Percentiles rank a stretch among this genome's conserved stretches.
Conservation (phyloP, 495 filamentous ascomycete species). For the Penicillium paradoxum region DNA sequence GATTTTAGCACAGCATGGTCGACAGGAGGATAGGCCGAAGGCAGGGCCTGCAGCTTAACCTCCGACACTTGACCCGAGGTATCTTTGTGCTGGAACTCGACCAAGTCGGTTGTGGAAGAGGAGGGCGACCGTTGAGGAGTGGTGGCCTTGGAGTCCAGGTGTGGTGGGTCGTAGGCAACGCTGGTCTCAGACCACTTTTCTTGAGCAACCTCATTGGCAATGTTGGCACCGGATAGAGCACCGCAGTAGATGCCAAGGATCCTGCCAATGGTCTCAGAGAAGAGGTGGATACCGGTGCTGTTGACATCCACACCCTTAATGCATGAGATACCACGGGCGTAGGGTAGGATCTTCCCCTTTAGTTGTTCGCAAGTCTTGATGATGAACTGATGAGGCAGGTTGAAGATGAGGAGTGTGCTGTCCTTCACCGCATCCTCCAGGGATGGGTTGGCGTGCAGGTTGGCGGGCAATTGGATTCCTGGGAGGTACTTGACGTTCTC, state of each 20-base stretch:
- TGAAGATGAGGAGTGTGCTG: constrained; percentile 89
- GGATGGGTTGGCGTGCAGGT: constrained; percentile 86
- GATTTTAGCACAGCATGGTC: constrained; percentile 72
- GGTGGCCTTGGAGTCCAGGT: constrained; percentile 68
- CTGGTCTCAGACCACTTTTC: constrained; percentile 98
- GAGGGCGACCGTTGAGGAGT: constrained; percentile 57
- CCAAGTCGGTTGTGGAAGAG: constrained; percentile 52
- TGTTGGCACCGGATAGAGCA: constrained; percentile 93
- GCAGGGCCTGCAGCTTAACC: constrained; percentile 66
- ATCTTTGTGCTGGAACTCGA: constrained; percentile 61
- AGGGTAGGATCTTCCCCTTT: constrained; percentile 83
- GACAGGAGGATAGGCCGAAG: constrained; percentile 72
- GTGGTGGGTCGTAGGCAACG: constrained; percentile 90
- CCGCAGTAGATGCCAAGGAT: constrained; percentile 94
- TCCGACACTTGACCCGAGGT: constrained; percentile 55
- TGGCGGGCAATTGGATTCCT: constrained; percentile 72
- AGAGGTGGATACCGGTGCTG: constrained; percentile 73
- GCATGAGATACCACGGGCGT: constrained; percentile 89
- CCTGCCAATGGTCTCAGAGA: constrained; percentile 91
- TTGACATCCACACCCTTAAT: constrained; percentile 97
- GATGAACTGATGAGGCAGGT: constrained; percentile 98
- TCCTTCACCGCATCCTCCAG: constrained; percentile 73
- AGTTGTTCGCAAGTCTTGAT: constrained; percentile 77
- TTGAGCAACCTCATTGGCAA: constrained; percentile 87
- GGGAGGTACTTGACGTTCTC: constrained; percentile 99